phyloP scores from a whole-genome alignment of 208 protist species.

The Trypanosoma scelopori region DNA sequence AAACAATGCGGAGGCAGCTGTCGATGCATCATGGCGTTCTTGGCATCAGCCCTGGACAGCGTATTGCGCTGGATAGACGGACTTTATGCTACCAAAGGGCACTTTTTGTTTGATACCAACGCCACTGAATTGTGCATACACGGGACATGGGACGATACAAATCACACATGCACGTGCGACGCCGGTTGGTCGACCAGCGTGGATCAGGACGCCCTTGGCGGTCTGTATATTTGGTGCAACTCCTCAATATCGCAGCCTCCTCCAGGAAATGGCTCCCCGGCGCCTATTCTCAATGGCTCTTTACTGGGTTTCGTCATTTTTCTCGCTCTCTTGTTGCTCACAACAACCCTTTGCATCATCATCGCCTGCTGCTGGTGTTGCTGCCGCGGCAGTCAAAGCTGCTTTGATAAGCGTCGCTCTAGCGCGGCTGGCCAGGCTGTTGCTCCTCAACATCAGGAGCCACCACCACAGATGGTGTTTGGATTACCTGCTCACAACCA shows the following conservation, averaged over 20 bases:
- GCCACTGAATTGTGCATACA: constrained; percentile 28
- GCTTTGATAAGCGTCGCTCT: not conserved
- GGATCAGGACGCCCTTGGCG: constrained; percentile 31
- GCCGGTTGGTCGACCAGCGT: constrained; percentile 29
- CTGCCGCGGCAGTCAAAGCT: constrained; percentile 6
- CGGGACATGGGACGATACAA: constrained; percentile 33
- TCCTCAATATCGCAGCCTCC: not conserved
- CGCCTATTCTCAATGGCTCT: not conserved
- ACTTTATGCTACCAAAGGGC: not conserved
- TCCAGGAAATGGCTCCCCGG: not conserved
- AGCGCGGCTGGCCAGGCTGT: not conserved
- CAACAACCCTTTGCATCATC: not conserved
- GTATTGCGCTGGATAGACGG: not conserved
- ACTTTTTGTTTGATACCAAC: not conserved
- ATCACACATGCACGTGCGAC: constrained; percentile 29
- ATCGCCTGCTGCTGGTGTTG: constrained; percentile 11
- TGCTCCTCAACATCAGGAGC: not conserved
- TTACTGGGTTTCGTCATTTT: not conserved
- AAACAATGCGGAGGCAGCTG: too few species aligned
- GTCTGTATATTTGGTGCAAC: constrained; percentile 31
- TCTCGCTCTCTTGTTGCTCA: not conserved
- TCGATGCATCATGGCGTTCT: too few species aligned
- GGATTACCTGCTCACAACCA: not conserved
- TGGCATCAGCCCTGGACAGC: not conserved
- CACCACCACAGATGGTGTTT: not conserved